phyloP scores from a whole-genome alignment of 2,329 filamentous ascomycete genomes.

The Trichoderma semiorbis region DNA sequence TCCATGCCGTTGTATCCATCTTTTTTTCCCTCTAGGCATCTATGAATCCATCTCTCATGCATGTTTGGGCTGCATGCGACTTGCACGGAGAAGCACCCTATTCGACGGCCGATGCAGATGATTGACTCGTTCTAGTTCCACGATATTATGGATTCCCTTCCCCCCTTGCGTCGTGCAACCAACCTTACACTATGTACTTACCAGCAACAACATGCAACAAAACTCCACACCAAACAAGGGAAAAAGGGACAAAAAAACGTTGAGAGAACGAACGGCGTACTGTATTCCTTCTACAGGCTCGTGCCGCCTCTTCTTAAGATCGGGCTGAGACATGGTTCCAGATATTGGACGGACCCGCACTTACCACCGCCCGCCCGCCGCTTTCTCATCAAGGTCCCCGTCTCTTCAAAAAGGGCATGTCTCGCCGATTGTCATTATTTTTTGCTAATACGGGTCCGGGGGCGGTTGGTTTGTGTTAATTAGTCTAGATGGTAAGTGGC shows the following conservation, averaged over 20 bases:
- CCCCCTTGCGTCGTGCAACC: background rate
- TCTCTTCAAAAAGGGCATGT: background rate
- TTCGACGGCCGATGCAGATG: background rate
- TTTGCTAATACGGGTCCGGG: background rate
- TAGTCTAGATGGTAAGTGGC: background rate
- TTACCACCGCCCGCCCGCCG: background rate
- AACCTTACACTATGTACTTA: background rate
- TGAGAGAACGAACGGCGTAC: background rate
- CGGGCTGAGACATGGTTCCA: background rate
- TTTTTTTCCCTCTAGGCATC: background rate
- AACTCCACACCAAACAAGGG: background rate
- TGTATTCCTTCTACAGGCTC: background rate
- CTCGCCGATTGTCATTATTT: background rate
- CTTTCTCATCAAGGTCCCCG: background rate
- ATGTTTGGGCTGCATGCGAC: background rate
- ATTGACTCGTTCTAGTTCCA: background rate
- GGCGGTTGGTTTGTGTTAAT: background rate
- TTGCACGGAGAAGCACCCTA: background rate
- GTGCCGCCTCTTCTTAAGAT: background rate
- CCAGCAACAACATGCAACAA: background rate
- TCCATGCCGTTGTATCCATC: background rate
- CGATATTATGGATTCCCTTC: background rate
- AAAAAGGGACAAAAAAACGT: background rate
- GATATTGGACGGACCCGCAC: conserved; percentile 1
- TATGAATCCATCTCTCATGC: background rate